Base-by-base conservation (phyloP, 495 filamentous ascomycete species). In the Penicillium manginii region DNA sequence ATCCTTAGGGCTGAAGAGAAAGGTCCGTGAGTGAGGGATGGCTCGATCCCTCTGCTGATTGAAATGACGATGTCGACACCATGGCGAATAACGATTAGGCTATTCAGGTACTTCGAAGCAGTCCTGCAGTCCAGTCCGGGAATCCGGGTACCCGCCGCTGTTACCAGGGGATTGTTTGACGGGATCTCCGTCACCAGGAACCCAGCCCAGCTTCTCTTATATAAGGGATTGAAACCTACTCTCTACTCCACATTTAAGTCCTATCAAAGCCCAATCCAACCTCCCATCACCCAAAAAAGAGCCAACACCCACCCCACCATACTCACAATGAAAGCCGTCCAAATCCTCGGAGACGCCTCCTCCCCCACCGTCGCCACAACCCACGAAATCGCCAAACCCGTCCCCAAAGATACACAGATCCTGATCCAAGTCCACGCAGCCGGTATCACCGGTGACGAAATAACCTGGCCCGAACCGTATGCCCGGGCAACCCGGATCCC, bases 271-370 rank as follows among this genome's bases (percentile, higher is more conserved):
- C 6, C 15, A 45, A 45, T 21, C 9, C 15, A 17, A 10, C 40
- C 4, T 18, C 18, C 7, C 19, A 14, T 10, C 35, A 14, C 15
- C 15, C 4, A 3, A 11, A 37, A 11, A 11, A 14, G 14, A 37
- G 3, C 14, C 35, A 37, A 37, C 11, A 37, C 12, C 9, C 12
- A 10, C 1, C 29, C 23, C n/a, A 39, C 17, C 6, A 23, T n/a
- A n/a, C n/a, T 19, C 31, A 40, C 45, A n/a, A 59, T 59, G 56
- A 59, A 59, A 50, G 56, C 56, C 29, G 29, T 53, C 8, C 56
- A 59, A n/a, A 59, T 59, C 29, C 50, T 59, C 40, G 50, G 54
- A 17, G 45, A 59, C 0, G 11, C 53, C 19, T 53, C 56, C 17
- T 48, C 56, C 26, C 56, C 56, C 3, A 22, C 46, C 35, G 33